Evolutionary conservation across 345 rosid genomes (phyloP).

Genomic region (Eucalyptus erythrocorys): DNA sequence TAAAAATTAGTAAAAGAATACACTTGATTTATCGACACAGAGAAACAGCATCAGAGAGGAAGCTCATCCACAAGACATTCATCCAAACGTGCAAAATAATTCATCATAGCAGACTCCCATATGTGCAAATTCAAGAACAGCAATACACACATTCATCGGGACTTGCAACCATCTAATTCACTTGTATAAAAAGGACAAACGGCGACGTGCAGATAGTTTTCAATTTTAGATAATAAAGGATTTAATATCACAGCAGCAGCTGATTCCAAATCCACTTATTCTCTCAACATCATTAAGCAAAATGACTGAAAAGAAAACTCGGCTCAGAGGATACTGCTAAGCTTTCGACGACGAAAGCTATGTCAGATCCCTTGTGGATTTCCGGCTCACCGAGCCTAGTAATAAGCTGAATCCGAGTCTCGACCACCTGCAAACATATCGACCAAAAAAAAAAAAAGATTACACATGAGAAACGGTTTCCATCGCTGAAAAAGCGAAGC

Average conservation of each 20-base stretch:
- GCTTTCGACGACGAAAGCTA: conserved; percentile 32
- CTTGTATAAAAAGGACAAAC: background rate
- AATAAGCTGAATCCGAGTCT: conserved; percentile 52
- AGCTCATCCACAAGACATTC: background rate
- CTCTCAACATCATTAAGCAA: background rate
- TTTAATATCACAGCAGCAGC: background rate
- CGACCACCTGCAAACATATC: conserved; percentile 39
- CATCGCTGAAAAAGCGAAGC: background rate
- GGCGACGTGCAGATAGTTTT: background rate
- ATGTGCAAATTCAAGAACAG: background rate
- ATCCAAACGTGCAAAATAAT: background rate
- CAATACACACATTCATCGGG: background rate
- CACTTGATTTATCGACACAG: background rate
- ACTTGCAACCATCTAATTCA: background rate
- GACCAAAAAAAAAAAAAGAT: no score
- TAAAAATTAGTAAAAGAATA: background rate
- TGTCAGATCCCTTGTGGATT: conserved; percentile 26
- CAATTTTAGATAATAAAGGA: background rate
- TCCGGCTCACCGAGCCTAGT: conserved; percentile 30
- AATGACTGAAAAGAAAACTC: background rate
- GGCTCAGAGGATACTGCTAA: conserved; percentile 49
- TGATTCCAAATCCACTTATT: background rate
- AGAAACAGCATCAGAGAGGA: background rate
- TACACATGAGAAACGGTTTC: background rate
- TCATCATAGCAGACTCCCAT: background rate